phyloP scores from a whole-genome alignment of 192 early-diverging fungal species.

The Backusella sp. region DNA sequence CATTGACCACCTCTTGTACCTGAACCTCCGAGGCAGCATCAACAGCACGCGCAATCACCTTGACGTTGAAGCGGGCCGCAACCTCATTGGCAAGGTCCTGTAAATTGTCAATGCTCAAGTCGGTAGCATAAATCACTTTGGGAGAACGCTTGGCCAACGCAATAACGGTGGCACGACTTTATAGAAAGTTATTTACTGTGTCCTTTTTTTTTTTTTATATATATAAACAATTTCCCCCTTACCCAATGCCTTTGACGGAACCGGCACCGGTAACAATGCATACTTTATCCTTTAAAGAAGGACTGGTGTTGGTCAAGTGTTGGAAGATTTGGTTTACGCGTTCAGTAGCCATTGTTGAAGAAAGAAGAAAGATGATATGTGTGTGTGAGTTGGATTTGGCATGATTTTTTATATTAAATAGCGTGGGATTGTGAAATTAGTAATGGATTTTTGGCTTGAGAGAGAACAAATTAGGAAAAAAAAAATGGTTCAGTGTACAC shows the following conservation, averaged over 20 bases:
- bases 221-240: neutral
- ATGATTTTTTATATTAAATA: neutral
- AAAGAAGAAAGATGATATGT: neutral
- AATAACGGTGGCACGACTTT: slow-evolving; percentile 29
- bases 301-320: slow-evolving; percentile 19
- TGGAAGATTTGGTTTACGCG: slow-evolving; percentile 30
- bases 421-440: neutral
- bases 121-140: slow-evolving; percentile 45
- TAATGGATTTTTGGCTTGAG: neutral
- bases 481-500: neutral
- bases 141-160: slow-evolving; percentile 31
- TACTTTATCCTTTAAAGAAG: slow-evolving; percentile 38
- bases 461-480: neutral
- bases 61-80: slow-evolving; percentile 22
- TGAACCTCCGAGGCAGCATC: slow-evolving; percentile 43
- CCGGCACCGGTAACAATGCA: slow-evolving; percentile 55
- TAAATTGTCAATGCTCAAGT: slow-evolving; percentile 34
- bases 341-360: slow-evolving; percentile 6
- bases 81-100: slow-evolving; percentile 39
- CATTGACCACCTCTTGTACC: slow-evolving; percentile 36
- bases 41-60: slow-evolving; percentile 35
- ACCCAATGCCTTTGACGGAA: slow-evolving; percentile 50
- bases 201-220: too few relatives aligned
- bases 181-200: too few relatives aligned
- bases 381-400: neutral